A percentile compares a stretch with the other conserved stretches of the same genome.
Evolutionary conservation across 1,284 basidiomycete species (phyloP).

Genomic region (Bondarzewia mesenterica): DNA sequence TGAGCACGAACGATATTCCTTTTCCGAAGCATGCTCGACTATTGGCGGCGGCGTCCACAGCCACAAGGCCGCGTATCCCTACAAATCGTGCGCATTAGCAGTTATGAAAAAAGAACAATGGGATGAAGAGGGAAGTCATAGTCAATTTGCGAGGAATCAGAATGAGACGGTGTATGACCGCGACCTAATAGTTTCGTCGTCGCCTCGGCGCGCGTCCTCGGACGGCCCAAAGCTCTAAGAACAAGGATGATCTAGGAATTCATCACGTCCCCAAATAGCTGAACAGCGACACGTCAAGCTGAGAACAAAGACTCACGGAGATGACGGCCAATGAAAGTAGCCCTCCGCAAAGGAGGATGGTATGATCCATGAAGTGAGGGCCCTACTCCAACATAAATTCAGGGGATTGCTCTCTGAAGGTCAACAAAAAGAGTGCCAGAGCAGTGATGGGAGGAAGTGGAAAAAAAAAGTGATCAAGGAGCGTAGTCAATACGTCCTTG

Average conservation of each 20-base stretch:
- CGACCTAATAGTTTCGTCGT: conserved; percentile 56
- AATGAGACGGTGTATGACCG: conserved; percentile 23
- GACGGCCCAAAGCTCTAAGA: conserved; percentile 69
- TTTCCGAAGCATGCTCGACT: conserved; percentile 56
- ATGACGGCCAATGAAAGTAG: background rate
- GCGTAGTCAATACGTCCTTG: background rate
- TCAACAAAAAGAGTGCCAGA: too few relatives aligned
- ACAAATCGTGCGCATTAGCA: conserved; percentile 7
- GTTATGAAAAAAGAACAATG: background rate
- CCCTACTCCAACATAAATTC: too few relatives aligned
- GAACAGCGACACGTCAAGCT: background rate
- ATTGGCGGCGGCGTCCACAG: conserved; percentile 63
- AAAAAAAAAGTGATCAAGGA: background rate
- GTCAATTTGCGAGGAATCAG: conserved; percentile 20
- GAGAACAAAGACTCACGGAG: background rate
- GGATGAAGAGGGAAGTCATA: background rate
- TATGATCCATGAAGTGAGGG: background rate
- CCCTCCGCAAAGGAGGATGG: background rate
- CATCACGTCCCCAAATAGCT: conserved; percentile 40
- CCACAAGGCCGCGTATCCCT: conserved; percentile 59
- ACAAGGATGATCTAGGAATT: conserved; percentile 78
- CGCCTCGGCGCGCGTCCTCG: conserved; percentile 42
- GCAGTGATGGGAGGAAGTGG: background rate
- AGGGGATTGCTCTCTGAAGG: too few relatives aligned
- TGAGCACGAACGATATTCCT: conserved; percentile 46